Evolutionary conservation across 2,329 filamentous ascomycete species (phyloP).

Genomic region (Monilinia aucupariae): DNA sequence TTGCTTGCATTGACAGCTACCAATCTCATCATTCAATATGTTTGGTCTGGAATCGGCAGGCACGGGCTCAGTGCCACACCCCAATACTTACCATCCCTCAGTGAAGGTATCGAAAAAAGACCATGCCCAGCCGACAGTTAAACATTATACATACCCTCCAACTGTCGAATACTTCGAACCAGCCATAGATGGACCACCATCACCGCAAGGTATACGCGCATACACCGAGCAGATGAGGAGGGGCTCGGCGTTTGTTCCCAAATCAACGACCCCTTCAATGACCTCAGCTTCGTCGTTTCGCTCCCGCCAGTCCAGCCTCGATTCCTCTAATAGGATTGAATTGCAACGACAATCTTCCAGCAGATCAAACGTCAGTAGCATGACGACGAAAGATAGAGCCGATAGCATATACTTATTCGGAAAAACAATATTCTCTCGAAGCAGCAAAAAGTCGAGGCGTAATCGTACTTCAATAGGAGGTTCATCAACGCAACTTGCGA

Average conservation of each 20-base stretch:
- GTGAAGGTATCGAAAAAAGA: constrained; percentile 12
- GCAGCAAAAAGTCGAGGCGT: constrained; percentile 44
- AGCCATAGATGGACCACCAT: constrained; percentile 56
- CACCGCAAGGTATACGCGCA: constrained; percentile 53
- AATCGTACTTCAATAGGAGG: constrained; percentile 36
- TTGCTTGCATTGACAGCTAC: constrained; percentile 10
- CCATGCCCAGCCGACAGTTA: not conserved
- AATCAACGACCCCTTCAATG: constrained; percentile 42
- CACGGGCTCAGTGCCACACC: not conserved
- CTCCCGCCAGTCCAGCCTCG: constrained; percentile 38
- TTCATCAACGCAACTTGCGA: constrained; percentile 20
- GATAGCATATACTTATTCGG: constrained; percentile 57
- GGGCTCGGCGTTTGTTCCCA: constrained; percentile 45
- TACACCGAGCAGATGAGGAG: constrained; percentile 55
- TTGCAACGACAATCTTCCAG: constrained; percentile 53
- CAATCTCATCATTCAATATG: constrained; percentile 9
- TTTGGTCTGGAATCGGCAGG: constrained; percentile 14
- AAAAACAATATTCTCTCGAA: constrained; percentile 50
- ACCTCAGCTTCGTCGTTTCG: constrained; percentile 54
- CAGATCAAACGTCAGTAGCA: constrained; percentile 49
- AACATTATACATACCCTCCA: constrained; percentile 9
- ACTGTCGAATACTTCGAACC: constrained; percentile 47
- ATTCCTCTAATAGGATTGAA: constrained; percentile 34
- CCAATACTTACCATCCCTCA: constrained; percentile 1
- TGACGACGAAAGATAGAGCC: constrained; percentile 47